Evolutionary conservation across 208 protist genomes (phyloP).

Genomic region (Leishmania amazonensis): DNA sequence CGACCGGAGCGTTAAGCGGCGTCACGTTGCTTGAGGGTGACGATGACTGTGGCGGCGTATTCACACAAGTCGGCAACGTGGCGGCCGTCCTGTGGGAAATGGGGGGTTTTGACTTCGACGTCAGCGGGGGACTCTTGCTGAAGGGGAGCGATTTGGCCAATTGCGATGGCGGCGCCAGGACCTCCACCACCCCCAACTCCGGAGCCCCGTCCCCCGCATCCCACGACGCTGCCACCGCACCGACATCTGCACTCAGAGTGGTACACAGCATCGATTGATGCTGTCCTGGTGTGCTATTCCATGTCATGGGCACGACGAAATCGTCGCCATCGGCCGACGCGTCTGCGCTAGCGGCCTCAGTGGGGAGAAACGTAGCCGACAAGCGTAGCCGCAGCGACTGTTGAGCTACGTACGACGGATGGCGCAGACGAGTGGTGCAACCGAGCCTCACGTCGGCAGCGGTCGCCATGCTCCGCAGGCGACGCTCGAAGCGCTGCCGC

Average conservation of each 20-base stretch:
- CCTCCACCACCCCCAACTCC: slow-evolving; percentile 10
- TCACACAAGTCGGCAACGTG: neutral
- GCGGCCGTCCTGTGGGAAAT: neutral
- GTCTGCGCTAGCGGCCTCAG: slow-evolving; percentile 8
- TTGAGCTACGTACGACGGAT: slow-evolving; percentile 20
- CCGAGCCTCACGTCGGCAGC: slow-evolving; percentile 9
- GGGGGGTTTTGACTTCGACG: neutral
- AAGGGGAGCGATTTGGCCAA: neutral
- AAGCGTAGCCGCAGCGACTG: slow-evolving; percentile 22
- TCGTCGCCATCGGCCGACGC: slow-evolving; percentile 10
- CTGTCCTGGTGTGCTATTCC: neutral
- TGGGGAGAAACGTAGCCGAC: slow-evolving; percentile 12
- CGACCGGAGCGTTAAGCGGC: neutral
- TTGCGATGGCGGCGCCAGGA: neutral
- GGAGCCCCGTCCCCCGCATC: neutral
- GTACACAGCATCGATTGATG: neutral
- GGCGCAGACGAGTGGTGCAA: slow-evolving; percentile 10
- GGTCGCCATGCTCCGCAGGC: slow-evolving; percentile 5
- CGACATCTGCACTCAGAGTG: neutral
- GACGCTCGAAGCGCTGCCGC: slow-evolving; percentile 26
- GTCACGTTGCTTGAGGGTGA: neutral
- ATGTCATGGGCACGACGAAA: neutral
- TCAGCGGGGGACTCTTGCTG: neutral
- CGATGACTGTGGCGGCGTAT: neutral
- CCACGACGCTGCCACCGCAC: neutral